Evolutionary conservation across 73 alveolate genomes (phyloP).

Genomic region (Paramecium bursaria): DNA sequence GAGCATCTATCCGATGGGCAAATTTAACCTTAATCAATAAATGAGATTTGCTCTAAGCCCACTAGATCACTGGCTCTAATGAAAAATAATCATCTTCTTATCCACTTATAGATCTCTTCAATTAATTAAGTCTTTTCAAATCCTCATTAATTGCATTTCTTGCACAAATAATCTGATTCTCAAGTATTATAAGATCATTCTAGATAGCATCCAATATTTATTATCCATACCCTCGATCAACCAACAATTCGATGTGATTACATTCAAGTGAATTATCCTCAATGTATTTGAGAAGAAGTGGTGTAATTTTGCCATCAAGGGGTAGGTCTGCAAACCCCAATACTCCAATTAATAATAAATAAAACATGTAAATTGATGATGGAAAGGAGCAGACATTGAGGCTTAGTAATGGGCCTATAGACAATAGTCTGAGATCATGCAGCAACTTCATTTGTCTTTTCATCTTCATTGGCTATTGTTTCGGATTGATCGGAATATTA

Average conservation of each 20-base stretch:
- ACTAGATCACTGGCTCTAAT: background rate
- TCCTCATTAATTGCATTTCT: background rate
- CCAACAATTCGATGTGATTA: background rate
- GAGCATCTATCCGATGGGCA: constrained; percentile 57
- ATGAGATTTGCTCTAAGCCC: constrained; percentile 33
- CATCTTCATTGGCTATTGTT: background rate
- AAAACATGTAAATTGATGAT: background rate
- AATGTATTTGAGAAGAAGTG: too few relatives aligned
- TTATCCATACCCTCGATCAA: constrained; percentile 31
- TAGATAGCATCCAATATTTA: constrained; percentile 3
- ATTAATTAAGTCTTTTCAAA: background rate
- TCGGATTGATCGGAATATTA: background rate
- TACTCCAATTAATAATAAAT: too few relatives aligned
- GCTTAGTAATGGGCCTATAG: background rate
- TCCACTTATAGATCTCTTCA: background rate
- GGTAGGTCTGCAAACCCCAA: too few relatives aligned
- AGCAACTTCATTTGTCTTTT: constrained; percentile 8
- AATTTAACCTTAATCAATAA: constrained; percentile 41
- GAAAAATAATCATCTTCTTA: background rate
- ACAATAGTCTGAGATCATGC: constrained; percentile 34
- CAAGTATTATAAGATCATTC: background rate
- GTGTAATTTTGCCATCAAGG: too few relatives aligned
- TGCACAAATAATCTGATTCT: constrained; percentile 12
- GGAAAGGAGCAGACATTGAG: background rate
- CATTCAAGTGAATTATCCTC: constrained; percentile 30